Percentiles rank a stretch among this genome's conserved stretches.
phyloP scores from a whole-genome alignment of 2,329 filamentous ascomycete species.

The Aquanectria penicillioides region DNA sequence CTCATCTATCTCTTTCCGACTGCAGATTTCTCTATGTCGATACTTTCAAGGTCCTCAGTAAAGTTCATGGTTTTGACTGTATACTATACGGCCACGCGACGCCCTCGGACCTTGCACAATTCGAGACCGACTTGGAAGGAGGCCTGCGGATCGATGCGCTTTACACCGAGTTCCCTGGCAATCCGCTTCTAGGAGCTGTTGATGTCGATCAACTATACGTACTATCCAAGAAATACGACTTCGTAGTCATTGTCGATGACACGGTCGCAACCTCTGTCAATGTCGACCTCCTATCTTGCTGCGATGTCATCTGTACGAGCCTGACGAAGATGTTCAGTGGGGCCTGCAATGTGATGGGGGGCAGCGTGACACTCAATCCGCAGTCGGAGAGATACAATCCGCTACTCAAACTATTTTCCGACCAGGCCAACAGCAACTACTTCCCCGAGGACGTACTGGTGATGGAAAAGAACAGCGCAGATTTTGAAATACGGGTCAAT shows the following conservation, averaged over 20 bases:
- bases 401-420: conserved; percentile 38
- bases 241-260: conserved; percentile 57
- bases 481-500: conserved; percentile 49
- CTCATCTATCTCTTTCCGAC: neutral
- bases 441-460: conserved; percentile 40
- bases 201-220: conserved; percentile 41
- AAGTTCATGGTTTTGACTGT: conserved; percentile 42
- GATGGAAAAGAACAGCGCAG: conserved; percentile 52
- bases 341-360: conserved; percentile 63
- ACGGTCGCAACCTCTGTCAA: conserved; percentile 57
- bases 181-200: conserved; percentile 43
- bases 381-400: conserved; percentile 46
- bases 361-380: conserved; percentile 56
- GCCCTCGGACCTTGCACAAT: conserved; percentile 50
- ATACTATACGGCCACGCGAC: conserved; percentile 57
- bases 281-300: conserved; percentile 55
- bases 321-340: conserved; percentile 67
- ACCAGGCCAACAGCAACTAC: conserved; percentile 36
- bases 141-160: conserved; percentile 55
- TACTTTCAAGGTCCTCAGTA: conserved; percentile 43
- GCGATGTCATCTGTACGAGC: conserved; percentile 61
- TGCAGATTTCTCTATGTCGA: conserved; percentile 45
- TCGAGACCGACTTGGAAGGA: conserved; percentile 49
- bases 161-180: conserved; percentile 56
- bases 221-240: conserved; percentile 48